Base-by-base conservation (phyloP, 23 red algal genomes). In the Gracilaria vermiculophylla region DNA sequence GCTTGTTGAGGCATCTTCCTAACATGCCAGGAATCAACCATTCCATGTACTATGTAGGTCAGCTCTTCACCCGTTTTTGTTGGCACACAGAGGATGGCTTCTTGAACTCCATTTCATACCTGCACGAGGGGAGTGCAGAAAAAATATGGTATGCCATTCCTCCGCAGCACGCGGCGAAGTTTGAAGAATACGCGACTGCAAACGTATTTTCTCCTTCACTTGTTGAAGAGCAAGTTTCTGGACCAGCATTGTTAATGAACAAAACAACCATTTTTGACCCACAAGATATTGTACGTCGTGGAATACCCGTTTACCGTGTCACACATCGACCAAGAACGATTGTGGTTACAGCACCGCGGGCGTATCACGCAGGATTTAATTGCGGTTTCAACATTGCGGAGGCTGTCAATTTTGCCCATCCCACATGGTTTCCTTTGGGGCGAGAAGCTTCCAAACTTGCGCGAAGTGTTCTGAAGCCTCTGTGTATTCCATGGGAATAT, bases 301-400 rank as follows among this genome's bases (percentile, higher is more conserved):
- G 89, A 40, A 56, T 94, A 5, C 43, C 57, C 1, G 86, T 95
- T 20, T 86, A 88, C 69, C 93, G 97, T 33, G 81, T 92, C 8
- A 83, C 90, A 34, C 97, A 99, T 25, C 49, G 45, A 40, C 45
- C 92, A 33, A 88, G 92, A 20, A 73, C 92, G n/a, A 82, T 99
- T 71, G 92, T 99, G 16, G 48, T 94, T 1, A 93, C 88, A 12
- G 78, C 80, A 31, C 97, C 97, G 1, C 89, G 87, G 16, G 93
- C 89, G 9, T 98, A 98, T 58, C 96, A 98, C 86, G 84, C 77
- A 20, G 96, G 96, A 34, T 98, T 97, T 60, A 97, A 97, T 34
- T 84, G 75, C 34, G 96, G 96, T 28, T 95, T 80, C 40, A 98
- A 92, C 49, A 58, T 89, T 40, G 92, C 96, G 12, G 96, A 98